Percentiles rank a stretch among this genome's conserved stretches.
Conservation (phyloP, 1,284 basidiomycete species). For the Cutaneotrichosporon mucoides region DNA sequence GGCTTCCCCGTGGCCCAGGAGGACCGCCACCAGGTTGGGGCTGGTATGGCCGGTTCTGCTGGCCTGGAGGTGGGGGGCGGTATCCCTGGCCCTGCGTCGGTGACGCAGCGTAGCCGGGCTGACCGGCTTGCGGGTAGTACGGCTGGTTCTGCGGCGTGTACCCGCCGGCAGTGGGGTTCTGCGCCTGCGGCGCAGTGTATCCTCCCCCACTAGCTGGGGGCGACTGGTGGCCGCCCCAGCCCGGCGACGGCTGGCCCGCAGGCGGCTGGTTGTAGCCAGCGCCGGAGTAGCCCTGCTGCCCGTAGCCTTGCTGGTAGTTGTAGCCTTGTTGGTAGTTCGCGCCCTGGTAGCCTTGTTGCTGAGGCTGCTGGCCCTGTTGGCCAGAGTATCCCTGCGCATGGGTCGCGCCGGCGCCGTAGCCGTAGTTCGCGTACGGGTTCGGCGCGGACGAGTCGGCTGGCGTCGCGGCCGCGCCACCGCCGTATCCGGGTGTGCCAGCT, state of each 20-base stretch:
- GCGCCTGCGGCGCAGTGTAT: background rate
- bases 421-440: constrained; percentile 46
- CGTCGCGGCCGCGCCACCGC: constrained; percentile 15
- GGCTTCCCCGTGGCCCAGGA: background rate
- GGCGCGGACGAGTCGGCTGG: constrained; percentile 14
- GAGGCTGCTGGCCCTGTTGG: constrained; percentile 10
- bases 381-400: constrained; percentile 17
- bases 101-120: no score
- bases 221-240: constrained; percentile 2
- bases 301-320: constrained; percentile 10
- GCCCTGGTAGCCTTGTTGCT: constrained; percentile 7
- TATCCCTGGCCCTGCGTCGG: constrained; percentile 1
- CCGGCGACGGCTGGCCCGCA: background rate
- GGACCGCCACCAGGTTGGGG: constrained; percentile 18
- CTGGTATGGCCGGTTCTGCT: constrained; percentile 30
- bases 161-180: constrained; percentile 8
- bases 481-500: constrained; percentile 12
- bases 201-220: background rate
- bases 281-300: constrained; percentile 16
- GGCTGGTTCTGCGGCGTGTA: constrained; percentile 23
- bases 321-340: constrained; percentile 5
- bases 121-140: constrained; percentile 14
- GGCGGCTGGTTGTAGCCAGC: constrained; percentile 18
- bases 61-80: constrained; percentile 8
- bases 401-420: constrained; percentile 44